phyloP scores from a whole-genome alignment of 2,329 filamentous ascomycete genomes.

The Exophiala sideris region DNA sequence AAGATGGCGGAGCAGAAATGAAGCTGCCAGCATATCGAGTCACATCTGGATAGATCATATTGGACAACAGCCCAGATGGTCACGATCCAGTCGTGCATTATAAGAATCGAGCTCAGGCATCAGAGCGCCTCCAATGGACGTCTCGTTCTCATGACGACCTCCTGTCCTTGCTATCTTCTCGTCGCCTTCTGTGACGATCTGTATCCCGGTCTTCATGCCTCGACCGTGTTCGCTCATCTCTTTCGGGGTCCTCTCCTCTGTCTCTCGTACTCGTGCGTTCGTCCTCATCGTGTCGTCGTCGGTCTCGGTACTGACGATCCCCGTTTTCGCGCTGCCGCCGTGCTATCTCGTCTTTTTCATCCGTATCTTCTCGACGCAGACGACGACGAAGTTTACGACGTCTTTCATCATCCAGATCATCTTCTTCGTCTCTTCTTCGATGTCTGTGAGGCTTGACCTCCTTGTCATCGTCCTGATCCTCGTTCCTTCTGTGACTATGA shows the following conservation, averaged over 20 bases:
- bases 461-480: neutral
- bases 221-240: neutral
- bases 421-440: conserved; percentile 1
- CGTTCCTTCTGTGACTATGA: conserved; percentile 4
- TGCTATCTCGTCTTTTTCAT: neutral
- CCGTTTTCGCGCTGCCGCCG: neutral
- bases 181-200: conserved; percentile 7
- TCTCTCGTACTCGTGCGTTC: neutral
- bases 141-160: conserved; percentile 14
- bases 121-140: conserved; percentile 2
- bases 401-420: neutral
- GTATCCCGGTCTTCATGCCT: too few species aligned
- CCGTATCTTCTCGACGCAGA: neutral
- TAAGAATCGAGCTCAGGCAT: neutral
- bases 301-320: neutral
- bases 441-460: neutral
- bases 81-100: too few species aligned
- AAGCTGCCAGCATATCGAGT: neutral
- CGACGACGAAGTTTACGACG: too few species aligned
- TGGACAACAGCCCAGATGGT: too few species aligned
- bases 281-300: too few species aligned
- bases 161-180: conserved; percentile 29
- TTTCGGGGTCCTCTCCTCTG: neutral
- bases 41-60: too few species aligned
- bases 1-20: neutral